Percentiles rank a stretch among this genome's conserved stretches.
These are phyloP conservation scores for Erodium maritimum DNA, from an alignment of 345 rosid genomes.

Conservation along the genomic window DNA sequence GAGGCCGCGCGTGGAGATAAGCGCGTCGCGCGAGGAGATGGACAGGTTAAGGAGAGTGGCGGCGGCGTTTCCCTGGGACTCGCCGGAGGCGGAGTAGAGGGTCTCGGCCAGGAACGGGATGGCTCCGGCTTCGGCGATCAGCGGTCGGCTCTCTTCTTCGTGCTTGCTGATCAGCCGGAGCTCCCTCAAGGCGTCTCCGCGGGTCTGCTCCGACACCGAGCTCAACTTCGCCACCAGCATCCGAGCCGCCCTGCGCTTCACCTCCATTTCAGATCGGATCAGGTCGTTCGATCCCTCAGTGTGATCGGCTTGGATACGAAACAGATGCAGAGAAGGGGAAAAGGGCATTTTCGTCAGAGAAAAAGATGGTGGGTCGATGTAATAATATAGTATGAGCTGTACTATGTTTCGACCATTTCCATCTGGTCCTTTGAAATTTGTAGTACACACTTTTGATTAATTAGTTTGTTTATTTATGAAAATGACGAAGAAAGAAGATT, in stretches of 20 bases:
- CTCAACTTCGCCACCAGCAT: conserved; percentile 57
- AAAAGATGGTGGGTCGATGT: too few relatives aligned
- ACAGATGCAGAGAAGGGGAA: not conserved
- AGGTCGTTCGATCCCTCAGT: not conserved
- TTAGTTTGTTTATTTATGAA: too few relatives aligned
- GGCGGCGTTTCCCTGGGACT: conserved; percentile 76
- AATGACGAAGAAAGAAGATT: too few relatives aligned
- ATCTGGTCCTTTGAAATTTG: too few relatives aligned
- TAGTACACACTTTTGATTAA: too few relatives aligned
- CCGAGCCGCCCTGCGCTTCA: conserved; percentile 47
- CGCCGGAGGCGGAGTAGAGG: conserved; percentile 56
- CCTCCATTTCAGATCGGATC: conserved; percentile 36
- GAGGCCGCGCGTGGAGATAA: conserved; percentile 76
- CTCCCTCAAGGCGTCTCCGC: conserved; percentile 62
- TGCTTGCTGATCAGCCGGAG: conserved; percentile 64
- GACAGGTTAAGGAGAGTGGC: conserved; percentile 78
- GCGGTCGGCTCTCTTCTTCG: conserved; percentile 54
- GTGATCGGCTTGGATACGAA: not conserved
- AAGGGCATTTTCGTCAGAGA: not conserved
- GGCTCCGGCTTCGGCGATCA: conserved; percentile 70
- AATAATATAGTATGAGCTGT: too few relatives aligned
- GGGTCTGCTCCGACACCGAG: conserved; percentile 70
- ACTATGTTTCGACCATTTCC: too few relatives aligned
- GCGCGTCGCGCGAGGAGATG: conserved; percentile 47
- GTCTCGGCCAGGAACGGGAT: conserved; percentile 73